These are phyloP conservation scores for Spiromastix sp. DNA, from an alignment of 2,329 filamentous ascomycete species.

Conservation along the genomic window DNA sequence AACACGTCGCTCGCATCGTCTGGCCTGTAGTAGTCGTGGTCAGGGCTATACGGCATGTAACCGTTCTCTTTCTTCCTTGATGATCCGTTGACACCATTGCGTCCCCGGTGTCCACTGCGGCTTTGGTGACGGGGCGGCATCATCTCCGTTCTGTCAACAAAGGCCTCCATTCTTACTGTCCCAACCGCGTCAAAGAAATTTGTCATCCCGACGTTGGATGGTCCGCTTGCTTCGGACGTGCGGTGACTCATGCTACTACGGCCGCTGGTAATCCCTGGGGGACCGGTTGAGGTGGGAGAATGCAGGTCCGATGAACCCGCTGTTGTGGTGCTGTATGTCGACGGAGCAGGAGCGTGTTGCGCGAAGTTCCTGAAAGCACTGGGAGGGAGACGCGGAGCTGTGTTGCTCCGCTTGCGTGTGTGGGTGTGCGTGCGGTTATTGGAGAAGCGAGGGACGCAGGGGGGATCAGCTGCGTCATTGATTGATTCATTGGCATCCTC, in stretches of 20 bases:
- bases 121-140: conserved; percentile 19
- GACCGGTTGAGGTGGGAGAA: conserved; percentile 17
- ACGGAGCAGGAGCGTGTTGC: conserved; percentile 27
- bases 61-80: conserved; percentile 15
- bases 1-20: conserved; percentile 29
- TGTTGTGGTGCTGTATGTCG: conserved; percentile 45
- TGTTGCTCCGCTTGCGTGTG: conserved; percentile 81
- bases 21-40: conserved; percentile 25
- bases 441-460: conserved; percentile 44
- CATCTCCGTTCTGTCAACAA: conserved; percentile 52
- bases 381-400: conserved; percentile 61
- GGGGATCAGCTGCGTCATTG: conserved; percentile 37
- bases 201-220: conserved; percentile 34
- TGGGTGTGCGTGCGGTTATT: conserved; percentile 65
- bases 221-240: conserved; percentile 41
- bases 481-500: conserved; percentile 23
- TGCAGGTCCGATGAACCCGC: conserved; percentile 53
- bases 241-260: conserved; percentile 39
- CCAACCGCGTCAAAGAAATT: conserved; percentile 81
- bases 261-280: conserved; percentile 22
- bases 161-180: conserved; percentile 94
- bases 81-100: not conserved
- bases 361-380: conserved; percentile 73
- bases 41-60: conserved; percentile 23
- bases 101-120: not conserved